Evolutionary conservation across 1,139 yeast species (phyloP), one percentile per base, ranked within the genome.

Genomic region (Protomyces arabidopsidicola): DNA sequence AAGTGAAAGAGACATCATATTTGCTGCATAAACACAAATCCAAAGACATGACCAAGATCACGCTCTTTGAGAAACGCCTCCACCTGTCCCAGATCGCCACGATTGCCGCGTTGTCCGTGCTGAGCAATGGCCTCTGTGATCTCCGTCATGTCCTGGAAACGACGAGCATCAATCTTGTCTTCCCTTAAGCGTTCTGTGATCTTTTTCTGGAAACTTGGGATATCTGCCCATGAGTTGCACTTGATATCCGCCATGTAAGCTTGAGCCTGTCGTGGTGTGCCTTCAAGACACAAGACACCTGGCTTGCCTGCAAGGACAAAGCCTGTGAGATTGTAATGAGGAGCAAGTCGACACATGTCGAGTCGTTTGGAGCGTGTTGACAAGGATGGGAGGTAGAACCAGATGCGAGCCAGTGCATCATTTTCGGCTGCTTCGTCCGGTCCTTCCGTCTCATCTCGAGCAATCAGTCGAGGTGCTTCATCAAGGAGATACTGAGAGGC

Each of bases 281-380:
- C 63, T 35, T 60, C 63, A 6, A 53, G 45, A 36, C 63, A 60
- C 18, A 60, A 24, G 50, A 60, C 58, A 2, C 63, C 63, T 14
- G 63, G 63, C 39, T 60, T 60, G n/a, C 63, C 63, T 10, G 63
- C 63, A 3, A 60, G 63, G 20, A 60, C 58, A 24, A 60, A 60
- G 9, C 63, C 63, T 3, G 63, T 60, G 42, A 60, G 54, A 14
- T 27, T 36, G 45, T 60, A 60, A 3, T 27, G 10, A 2, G 63
- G 58, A 20, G 63, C 63, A n/a, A 53, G 22, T 5, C 45, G 24
- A 20, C 53, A 56, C 24, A 60, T 20, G 34, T 60, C 63, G n/a
- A 52, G 45, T 2, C 63, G 36, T 45, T 60, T 60, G n/a, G 45
- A 58, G 16, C 63, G 53, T 12, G 63, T 60, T 18, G 58, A 53